phyloP scores from a whole-genome alignment of 192 early-diverging fungal species.

The Phycomyces nitens region DNA sequence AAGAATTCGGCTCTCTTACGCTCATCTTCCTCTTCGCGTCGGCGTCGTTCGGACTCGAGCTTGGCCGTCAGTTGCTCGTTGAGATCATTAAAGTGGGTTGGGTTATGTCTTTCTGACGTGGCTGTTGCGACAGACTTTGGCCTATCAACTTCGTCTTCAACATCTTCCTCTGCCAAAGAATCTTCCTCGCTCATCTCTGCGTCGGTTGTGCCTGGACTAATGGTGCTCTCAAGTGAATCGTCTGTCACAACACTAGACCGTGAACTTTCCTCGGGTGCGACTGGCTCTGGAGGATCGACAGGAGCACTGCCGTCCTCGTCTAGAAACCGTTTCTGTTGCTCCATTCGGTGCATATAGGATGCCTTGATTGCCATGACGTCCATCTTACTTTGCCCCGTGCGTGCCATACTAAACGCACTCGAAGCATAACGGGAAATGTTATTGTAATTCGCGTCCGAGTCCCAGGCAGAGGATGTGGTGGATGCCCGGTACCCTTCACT shows the following conservation, averaged over 20 bases:
- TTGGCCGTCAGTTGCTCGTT: constrained; percentile 1
- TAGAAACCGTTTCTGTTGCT: constrained; percentile 6
- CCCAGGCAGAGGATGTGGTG: background rate
- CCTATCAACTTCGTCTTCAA: background rate
- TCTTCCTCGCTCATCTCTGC: constrained; percentile 2
- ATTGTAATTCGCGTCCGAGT: background rate
- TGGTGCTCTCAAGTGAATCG: constrained; percentile 31
- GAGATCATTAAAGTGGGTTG: constrained; percentile 3
- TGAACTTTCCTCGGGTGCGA: constrained; percentile 5
- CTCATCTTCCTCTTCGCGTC: constrained; percentile 37
- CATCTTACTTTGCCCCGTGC: background rate
- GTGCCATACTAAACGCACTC: background rate
- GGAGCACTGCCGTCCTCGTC: background rate
- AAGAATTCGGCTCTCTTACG: constrained; percentile 21
- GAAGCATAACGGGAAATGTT: background rate
- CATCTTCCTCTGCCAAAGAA: constrained; percentile 7
- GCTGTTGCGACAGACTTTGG: background rate
- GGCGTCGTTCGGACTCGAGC: constrained; percentile 19
- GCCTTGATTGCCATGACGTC: background rate
- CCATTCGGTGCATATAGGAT: constrained; percentile 11
- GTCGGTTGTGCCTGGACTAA: constrained; percentile 30
- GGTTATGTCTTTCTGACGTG: background rate
- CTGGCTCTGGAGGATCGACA: background rate
- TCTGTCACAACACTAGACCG: constrained; percentile 11
- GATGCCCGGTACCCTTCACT: background rate